Conservation (phyloP, 768 basidiomycete genomes). For the Lactifluus volemus region DNA sequence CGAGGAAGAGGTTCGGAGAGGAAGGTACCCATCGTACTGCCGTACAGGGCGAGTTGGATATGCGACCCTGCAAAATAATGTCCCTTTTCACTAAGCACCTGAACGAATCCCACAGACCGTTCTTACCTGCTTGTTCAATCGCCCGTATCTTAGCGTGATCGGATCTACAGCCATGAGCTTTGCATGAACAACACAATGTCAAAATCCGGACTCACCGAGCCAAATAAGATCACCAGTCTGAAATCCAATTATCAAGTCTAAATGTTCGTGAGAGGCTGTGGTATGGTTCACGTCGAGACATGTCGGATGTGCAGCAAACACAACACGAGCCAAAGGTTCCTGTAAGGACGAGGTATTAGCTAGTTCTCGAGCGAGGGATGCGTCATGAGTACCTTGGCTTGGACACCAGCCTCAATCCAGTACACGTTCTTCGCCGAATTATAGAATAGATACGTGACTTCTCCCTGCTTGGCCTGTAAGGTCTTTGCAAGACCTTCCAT, state of each 20-base stretch:
- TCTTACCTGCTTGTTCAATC: slow-evolving; percentile 77
- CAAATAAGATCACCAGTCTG: slow-evolving; percentile 92
- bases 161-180: slow-evolving; percentile 45
- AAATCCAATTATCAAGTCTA: slow-evolving; percentile 91
- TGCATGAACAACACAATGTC: slow-evolving; percentile 5
- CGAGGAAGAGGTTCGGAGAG: slow-evolving; percentile 73
- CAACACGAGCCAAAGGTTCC: slow-evolving; percentile 82
- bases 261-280: slow-evolving; percentile 67
- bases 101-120: neutral
- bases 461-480: slow-evolving; percentile 74
- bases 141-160: slow-evolving; percentile 68
- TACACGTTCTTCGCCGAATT: slow-evolving; percentile 77
- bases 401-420: slow-evolving; percentile 82
- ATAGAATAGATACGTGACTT: slow-evolving; percentile 79
- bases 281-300: slow-evolving; percentile 81
- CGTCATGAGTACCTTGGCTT: slow-evolving; percentile 55
- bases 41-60: slow-evolving; percentile 76
- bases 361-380: neutral
- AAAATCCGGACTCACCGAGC: slow-evolving; percentile 52
- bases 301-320: slow-evolving; percentile 81
- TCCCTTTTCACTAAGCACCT: neutral
- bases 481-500: slow-evolving; percentile 66
- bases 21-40: slow-evolving; percentile 84
- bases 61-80: slow-evolving; percentile 48
- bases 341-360: slow-evolving; percentile 24